Evolutionary conservation across 2,329 filamentous ascomycete genomes (phyloP), one percentile per base, ranked within the genome.

Genomic region (Nothophaeocryptopus gaeumannii): DNA sequence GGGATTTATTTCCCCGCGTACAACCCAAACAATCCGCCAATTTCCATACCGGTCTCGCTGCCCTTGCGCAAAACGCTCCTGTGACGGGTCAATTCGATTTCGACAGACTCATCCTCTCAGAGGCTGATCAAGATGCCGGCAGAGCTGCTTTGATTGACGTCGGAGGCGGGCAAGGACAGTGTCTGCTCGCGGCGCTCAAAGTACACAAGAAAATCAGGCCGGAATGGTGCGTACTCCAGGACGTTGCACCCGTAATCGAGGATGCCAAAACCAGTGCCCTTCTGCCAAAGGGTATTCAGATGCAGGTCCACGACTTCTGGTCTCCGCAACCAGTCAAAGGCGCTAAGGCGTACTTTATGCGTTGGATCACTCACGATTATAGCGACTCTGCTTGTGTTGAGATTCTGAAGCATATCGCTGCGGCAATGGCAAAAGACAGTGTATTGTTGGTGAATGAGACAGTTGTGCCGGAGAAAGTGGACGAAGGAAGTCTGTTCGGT

Each of bases 331-430:
- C 60, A 0, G 47, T 62, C 32, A 13, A 5, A 20, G 33, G 20
- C 14, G 62, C 62, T 4, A 58, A 53, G 31, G 58, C 47, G 8
- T 64, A 62, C 45, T 52, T 56, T 44, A 33, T 58, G 35, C 56
- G 56, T 30, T 54, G 41, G 12, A 53, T 61, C 31, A 39, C 58
- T n/a, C 61, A 64, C 39, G 58, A 64, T 39, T 63, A 58, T 58
- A 34, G 50, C 12, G 60, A 63, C 37, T 53, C 58, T 11, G 47
- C 55, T 5, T 44, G 43, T 15, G 15, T 41, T 9, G 45, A 54
- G 13, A 54, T 62, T 14, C 50, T 63, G 26, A 51, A 45, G 16
- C 45, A 45, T 16, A 45, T 54, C 11, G 45, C 53, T 1, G 45
- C 45, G 30, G 59, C 49, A 3, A 48, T 58, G 52, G 56, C 50